phyloP scores from a whole-genome alignment of 2,329 filamentous ascomycete species.

The Colletotrichum viniferum region DNA sequence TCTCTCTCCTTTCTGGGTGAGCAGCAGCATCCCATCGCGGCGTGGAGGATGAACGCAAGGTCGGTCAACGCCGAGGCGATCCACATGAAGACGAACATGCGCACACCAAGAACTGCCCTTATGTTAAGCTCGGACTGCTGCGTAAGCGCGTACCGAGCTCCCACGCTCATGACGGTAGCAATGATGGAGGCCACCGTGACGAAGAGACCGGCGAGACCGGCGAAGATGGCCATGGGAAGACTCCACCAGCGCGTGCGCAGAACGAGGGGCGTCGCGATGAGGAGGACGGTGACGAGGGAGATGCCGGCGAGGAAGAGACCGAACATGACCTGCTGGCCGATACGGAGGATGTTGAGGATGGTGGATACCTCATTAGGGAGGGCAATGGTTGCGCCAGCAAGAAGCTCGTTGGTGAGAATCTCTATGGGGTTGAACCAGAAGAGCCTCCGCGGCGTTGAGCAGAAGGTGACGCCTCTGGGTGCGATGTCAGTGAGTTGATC shows the following conservation, averaged over 20 bases:
- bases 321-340: slow-evolving; percentile 87
- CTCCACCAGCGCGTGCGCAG: slow-evolving; percentile 62
- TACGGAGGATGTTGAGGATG: slow-evolving; percentile 74
- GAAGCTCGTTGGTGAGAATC: slow-evolving; percentile 79
- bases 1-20: slow-evolving; percentile 6
- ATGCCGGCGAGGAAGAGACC: slow-evolving; percentile 79
- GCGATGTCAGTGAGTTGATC: slow-evolving; percentile 46
- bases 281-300: slow-evolving; percentile 73
- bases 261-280: slow-evolving; percentile 67
- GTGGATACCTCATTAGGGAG: slow-evolving; percentile 75
- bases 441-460: slow-evolving; percentile 70
- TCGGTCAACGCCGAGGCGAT: slow-evolving; percentile 70
- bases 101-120: slow-evolving; percentile 66
- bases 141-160: slow-evolving; percentile 79
- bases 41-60: slow-evolving; percentile 74
- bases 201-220: slow-evolving; percentile 69
- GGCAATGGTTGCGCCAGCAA: slow-evolving; percentile 82
- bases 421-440: slow-evolving; percentile 94
- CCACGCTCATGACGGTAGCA: slow-evolving; percentile 82
- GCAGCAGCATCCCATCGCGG: slow-evolving; percentile 80
- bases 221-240: slow-evolving; percentile 70
- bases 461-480: slow-evolving; percentile 72
- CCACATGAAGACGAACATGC: slow-evolving; percentile 93
- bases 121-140: slow-evolving; percentile 79
- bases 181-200: slow-evolving; percentile 74